Evolutionary conservation across 2,329 filamentous ascomycete genomes (phyloP).

Genomic region (Neophaeococcomyces aloes): DNA sequence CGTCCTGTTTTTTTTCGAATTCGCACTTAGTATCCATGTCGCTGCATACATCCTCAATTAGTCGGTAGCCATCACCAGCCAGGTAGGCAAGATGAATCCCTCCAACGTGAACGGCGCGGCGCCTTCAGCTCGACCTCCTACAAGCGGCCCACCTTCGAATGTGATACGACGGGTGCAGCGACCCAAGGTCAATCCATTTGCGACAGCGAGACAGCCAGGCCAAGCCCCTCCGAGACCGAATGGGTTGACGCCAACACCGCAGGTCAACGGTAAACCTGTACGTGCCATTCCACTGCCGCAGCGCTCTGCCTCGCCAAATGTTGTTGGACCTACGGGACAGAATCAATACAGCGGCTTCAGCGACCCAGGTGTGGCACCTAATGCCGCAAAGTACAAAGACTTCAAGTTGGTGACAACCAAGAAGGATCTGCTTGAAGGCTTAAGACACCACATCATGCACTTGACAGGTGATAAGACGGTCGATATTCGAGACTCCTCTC

Average conservation of each 20-base stretch:
- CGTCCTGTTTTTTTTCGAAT: no score
- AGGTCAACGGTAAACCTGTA: background rate
- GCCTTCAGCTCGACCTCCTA: slow-evolving; percentile 10
- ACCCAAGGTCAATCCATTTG: slow-evolving; percentile 17
- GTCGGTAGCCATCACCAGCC: background rate
- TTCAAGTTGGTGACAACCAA: slow-evolving; percentile 75
- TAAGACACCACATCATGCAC: slow-evolving; percentile 81
- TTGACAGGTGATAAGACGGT: slow-evolving; percentile 55
- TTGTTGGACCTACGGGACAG: slow-evolving; percentile 9
- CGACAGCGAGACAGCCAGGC: slow-evolving; percentile 8
- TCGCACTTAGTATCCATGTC: background rate
- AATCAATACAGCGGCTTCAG: slow-evolving; percentile 21
- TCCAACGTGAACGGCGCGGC: slow-evolving; percentile 11
- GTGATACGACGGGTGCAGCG: slow-evolving; percentile 16
- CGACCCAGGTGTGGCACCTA: slow-evolving; percentile 17
- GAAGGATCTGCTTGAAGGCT: slow-evolving; percentile 62
- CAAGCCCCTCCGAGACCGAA: slow-evolving; percentile 13
- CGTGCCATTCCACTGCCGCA: slow-evolving; percentile 5
- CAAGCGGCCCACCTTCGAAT: slow-evolving; percentile 8
- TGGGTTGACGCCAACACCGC: slow-evolving; percentile 7
- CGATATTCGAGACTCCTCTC: slow-evolving; percentile 62
- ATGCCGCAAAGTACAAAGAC: slow-evolving; percentile 34
- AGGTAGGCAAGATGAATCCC: slow-evolving; percentile 13
- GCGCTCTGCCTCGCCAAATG: slow-evolving; percentile 8
- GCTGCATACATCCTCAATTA: background rate